These are phyloP conservation scores for Starmerella sp. DNA, from an alignment of 805 yeast species.

Conservation along the genomic window DNA sequence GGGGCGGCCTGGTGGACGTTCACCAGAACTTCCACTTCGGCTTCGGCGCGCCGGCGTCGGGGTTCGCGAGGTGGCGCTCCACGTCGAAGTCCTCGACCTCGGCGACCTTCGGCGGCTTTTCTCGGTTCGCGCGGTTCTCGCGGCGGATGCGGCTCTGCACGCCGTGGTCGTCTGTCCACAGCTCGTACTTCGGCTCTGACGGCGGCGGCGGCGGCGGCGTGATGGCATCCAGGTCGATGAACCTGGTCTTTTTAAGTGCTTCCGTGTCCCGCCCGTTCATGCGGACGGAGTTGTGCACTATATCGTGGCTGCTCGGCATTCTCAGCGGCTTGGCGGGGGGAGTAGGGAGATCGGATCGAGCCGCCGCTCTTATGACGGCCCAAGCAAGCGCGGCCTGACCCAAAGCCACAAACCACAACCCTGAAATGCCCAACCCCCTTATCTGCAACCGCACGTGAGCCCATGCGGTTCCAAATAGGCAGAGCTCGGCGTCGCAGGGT, in stretches of 20 bases:
- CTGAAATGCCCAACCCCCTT: not conserved
- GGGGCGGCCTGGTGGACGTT: not conserved
- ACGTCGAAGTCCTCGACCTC: conserved; percentile 20
- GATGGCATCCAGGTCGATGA: conserved; percentile 12
- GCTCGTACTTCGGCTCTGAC: conserved; percentile 7
- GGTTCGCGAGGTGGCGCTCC: conserved; percentile 10
- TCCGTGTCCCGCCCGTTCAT: conserved; percentile 16
- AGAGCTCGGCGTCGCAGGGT: no score
- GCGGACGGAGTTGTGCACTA: conserved; percentile 13
- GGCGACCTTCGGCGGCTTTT: conserved; percentile 16
- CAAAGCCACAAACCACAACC: not conserved
- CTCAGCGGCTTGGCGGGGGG: not conserved
- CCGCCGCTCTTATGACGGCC: not conserved
- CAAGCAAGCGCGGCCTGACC: not conserved
- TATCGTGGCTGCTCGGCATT: conserved; percentile 10
- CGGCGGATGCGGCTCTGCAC: conserved; percentile 15
- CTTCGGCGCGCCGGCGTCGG: conserved; percentile 3
- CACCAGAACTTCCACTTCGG: conserved; percentile 19
- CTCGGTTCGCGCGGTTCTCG: conserved; percentile 17
- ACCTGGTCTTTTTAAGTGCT: conserved; percentile 10
- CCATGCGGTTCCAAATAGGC: not conserved
- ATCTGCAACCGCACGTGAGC: not conserved
- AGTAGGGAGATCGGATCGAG: not conserved
- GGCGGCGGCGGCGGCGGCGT: conserved; percentile 1
- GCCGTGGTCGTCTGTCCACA: conserved; percentile 21